Conservation (phyloP, 2,329 filamentous ascomycete species). For the Cercospora citrullina region DNA sequence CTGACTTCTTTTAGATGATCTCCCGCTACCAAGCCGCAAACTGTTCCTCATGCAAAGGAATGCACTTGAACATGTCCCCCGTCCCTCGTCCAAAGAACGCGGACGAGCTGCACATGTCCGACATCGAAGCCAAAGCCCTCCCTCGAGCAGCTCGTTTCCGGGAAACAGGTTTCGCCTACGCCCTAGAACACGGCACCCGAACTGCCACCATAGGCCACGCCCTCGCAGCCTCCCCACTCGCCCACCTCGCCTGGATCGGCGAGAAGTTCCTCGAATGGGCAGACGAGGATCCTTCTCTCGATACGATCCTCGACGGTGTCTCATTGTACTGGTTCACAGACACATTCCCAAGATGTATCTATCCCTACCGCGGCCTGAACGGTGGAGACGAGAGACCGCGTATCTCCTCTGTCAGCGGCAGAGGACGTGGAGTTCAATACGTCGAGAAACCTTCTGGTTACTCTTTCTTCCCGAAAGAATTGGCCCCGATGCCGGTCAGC, state of each 20-base stretch:
- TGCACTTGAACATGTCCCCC: slow-evolving; percentile 32
- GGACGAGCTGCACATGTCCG: slow-evolving; percentile 27
- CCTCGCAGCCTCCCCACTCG: slow-evolving; percentile 55
- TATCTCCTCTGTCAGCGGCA: slow-evolving; percentile 18
- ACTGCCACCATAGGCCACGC: slow-evolving; percentile 59
- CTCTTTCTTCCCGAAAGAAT: slow-evolving; percentile 47
- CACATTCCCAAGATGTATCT: slow-evolving; percentile 51
- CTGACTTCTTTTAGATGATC: slow-evolving; percentile 27
- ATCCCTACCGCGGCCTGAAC: slow-evolving; percentile 46
- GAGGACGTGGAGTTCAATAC: slow-evolving; percentile 26
- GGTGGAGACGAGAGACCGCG: slow-evolving; percentile 27
- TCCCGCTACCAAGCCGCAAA: slow-evolving; percentile 40
- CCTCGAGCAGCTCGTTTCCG: slow-evolving; percentile 44
- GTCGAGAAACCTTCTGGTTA: slow-evolving; percentile 48
- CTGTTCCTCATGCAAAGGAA: slow-evolving; percentile 27
- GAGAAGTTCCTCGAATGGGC: slow-evolving; percentile 58
- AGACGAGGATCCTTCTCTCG: slow-evolving; percentile 45
- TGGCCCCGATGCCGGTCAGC: slow-evolving; percentile 42
- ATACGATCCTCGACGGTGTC: slow-evolving; percentile 50
- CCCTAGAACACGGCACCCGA: slow-evolving; percentile 54
- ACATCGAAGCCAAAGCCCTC: slow-evolving; percentile 44
- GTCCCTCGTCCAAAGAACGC: slow-evolving; percentile 31
- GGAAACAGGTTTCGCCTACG: slow-evolving; percentile 51
- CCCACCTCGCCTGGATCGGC: slow-evolving; percentile 59
- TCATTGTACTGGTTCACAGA: slow-evolving; percentile 58